Conservation (phyloP, 768 basidiomycete genomes). For the Mycena sanguinolenta region DNA sequence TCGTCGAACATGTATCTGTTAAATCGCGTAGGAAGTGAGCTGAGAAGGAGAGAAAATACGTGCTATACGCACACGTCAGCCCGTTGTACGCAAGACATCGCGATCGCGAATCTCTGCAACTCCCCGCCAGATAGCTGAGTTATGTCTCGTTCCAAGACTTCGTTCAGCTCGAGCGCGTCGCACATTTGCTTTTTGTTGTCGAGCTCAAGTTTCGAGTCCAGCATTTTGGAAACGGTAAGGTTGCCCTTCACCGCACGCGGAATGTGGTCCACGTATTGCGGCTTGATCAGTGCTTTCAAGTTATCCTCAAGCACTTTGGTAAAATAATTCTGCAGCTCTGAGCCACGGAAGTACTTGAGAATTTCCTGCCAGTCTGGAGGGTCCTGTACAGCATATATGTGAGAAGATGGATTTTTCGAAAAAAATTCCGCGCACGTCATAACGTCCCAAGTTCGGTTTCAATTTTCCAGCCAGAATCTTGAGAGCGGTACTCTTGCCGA, state of each 20-base stretch:
- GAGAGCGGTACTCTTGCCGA: conserved; percentile 97
- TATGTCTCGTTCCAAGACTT: conserved; percentile 89
- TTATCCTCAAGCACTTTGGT: conserved; percentile 99
- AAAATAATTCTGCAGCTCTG: conserved; percentile 99
- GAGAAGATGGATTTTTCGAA: conserved; percentile 12
- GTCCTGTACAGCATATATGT: conserved; percentile 64
- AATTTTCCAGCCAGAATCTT: conserved; percentile 97
- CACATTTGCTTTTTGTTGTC: conserved; percentile 92
- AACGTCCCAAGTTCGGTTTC: conserved; percentile 97
- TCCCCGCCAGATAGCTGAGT: conserved; percentile 94
- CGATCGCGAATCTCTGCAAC: conserved; percentile 97
- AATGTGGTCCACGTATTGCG: conserved; percentile 99
- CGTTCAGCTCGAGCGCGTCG: conserved; percentile 87
- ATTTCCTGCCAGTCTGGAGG: conserved; percentile 99
- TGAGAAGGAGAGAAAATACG: conserved; percentile 5
- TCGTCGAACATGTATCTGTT: conserved; percentile 98
- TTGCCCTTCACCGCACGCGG: conserved; percentile 94
- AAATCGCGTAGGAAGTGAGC: conserved; percentile 11
- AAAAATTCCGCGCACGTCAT: conserved; percentile 74
- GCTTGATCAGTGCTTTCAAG: conserved; percentile 98
- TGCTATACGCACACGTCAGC: conserved; percentile 87
- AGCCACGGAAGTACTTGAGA: conserved; percentile 97
- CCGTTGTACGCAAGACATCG: conserved; percentile 94
- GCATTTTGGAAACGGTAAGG: conserved; percentile 91
- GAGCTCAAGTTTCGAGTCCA: conserved; percentile 89